Evolutionary conservation across 495 filamentous ascomycete species (phyloP).

Genomic region (Penicillium alfredii): DNA sequence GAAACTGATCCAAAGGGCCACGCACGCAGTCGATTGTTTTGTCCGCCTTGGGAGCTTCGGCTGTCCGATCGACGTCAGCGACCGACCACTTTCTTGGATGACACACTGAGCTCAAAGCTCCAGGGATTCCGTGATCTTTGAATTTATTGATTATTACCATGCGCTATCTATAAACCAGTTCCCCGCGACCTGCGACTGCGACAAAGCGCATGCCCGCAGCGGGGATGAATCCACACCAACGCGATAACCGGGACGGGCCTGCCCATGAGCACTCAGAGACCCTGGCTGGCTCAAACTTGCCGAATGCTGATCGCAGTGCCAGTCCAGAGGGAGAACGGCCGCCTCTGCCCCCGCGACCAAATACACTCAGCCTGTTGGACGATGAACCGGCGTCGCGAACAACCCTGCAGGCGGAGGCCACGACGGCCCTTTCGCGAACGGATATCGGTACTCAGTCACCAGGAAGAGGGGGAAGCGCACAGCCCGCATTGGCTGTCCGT

Average conservation of each 20-base stretch:
- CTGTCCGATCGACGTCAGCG: constrained; percentile 19
- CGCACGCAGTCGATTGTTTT: constrained; percentile 29
- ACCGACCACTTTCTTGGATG: constrained; percentile 1
- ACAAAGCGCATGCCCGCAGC: constrained; percentile 22
- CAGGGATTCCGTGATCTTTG: background rate
- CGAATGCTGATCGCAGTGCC: constrained; percentile 10
- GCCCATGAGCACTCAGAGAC: constrained; percentile 6
- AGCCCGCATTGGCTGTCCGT: constrained; percentile 41
- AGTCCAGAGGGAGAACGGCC: constrained; percentile 45
- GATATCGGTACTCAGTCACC: constrained; percentile 70
- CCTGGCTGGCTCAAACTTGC: constrained; percentile 1
- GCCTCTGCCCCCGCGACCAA: constrained; percentile 65
- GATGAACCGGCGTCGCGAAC: constrained; percentile 36
- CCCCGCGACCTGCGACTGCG: constrained; percentile 21
- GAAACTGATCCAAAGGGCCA: constrained; percentile 19
- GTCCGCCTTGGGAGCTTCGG: constrained; percentile 22
- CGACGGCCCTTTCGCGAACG: constrained; percentile 73
- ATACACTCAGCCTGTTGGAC: constrained; percentile 36
- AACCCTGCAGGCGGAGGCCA: constrained; percentile 63
- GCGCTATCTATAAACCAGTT: constrained; percentile 9
- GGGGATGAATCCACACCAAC: constrained; percentile 19
- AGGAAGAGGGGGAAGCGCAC: constrained; percentile 58
- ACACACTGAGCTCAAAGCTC: too few species aligned
- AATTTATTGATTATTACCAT: constrained; percentile 7
- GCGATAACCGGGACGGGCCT: constrained; percentile 10